Conservation (phyloP, 352 stramenopile species). For the Pythium phragmitis region DNA sequence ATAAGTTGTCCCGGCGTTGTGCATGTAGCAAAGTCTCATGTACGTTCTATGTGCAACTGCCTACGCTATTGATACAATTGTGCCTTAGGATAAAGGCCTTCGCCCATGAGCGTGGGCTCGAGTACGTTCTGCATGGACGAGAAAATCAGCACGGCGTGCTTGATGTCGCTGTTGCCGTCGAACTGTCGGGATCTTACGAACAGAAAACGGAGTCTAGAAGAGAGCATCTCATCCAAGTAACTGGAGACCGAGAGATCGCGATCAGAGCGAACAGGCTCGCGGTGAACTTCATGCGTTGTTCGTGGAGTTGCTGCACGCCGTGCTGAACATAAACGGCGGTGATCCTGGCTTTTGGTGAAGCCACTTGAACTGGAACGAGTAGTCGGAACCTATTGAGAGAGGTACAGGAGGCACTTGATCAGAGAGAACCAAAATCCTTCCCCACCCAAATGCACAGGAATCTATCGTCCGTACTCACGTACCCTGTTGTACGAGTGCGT, state of each 20-base stretch:
- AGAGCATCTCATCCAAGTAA: not conserved
- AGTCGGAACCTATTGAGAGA: slow-evolving; percentile 13
- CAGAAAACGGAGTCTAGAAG: too few species aligned
- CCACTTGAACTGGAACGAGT: slow-evolving; percentile 26
- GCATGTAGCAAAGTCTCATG: not conserved
- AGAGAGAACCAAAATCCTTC: not conserved
- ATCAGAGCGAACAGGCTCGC: too few species aligned
- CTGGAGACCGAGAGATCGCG: not conserved
- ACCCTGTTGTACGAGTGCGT: slow-evolving; percentile 15
- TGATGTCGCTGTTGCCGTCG: not conserved
- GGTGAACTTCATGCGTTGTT: not conserved
- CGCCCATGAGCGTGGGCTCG: not conserved
- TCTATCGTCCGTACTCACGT: not conserved
- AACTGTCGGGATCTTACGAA: too few species aligned
- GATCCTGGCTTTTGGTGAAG: not conserved
- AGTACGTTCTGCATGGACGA: not conserved
- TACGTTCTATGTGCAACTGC: not conserved
- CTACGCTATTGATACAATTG: too few species aligned
- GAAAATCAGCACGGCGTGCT: not conserved
- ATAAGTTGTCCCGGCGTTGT: not conserved
- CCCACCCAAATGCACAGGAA: not conserved
- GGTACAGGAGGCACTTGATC: too few species aligned
- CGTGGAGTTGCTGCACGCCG: not conserved
- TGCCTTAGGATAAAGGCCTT: not conserved
- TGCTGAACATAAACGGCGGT: not conserved